Evolutionary conservation across 768 basidiomycete genomes (phyloP).

Genomic region (Strobilomyces confusus): DNA sequence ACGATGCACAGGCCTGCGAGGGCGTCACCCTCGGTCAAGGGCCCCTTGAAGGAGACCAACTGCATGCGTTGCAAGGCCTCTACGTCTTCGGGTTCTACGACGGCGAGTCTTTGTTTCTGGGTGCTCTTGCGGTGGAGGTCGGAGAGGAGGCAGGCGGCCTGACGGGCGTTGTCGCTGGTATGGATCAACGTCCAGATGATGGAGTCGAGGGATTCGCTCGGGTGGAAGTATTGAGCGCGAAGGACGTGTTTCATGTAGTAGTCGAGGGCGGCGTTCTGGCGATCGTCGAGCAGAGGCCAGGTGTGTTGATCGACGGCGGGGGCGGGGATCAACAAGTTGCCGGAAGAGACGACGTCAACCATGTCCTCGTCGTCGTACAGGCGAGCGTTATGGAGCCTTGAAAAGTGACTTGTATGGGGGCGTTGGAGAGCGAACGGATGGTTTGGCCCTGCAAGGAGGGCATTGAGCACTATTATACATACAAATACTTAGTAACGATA

Average conservation of each 20-base stretch:
- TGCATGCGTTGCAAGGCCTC: constrained; percentile 26
- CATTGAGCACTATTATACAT: constrained; percentile 66
- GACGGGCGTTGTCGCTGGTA: constrained; percentile 42
- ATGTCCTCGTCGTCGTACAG: constrained; percentile 16
- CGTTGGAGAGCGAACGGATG: constrained; percentile 24
- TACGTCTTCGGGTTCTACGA: constrained; percentile 23
- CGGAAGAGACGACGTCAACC: constrained; percentile 21
- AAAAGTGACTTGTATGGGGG: constrained; percentile 28
- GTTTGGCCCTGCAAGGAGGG: constrained; percentile 48
- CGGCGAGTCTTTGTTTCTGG: constrained; percentile 21
- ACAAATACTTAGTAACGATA: constrained; percentile 66
- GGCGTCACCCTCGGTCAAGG: constrained; percentile 59
- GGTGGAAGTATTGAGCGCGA: constrained; percentile 66
- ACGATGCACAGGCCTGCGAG: constrained; percentile 76
- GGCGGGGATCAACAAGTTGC: constrained; percentile 7
- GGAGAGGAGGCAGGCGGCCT: constrained; percentile 61
- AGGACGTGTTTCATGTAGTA: constrained; percentile 64
- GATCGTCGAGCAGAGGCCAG: constrained; percentile 11
- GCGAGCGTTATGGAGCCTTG: constrained; percentile 14
- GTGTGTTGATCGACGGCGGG: constrained; percentile 10
- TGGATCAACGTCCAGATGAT: constrained; percentile 52
- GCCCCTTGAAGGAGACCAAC: constrained; percentile 16
- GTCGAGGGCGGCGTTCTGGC: constrained; percentile 20
- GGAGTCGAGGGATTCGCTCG: constrained; percentile 42
- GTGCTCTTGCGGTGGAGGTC: constrained; percentile 45